Conservation (phyloP, 306 rosid genomes). For the Lathyrus tuberosus region DNA sequence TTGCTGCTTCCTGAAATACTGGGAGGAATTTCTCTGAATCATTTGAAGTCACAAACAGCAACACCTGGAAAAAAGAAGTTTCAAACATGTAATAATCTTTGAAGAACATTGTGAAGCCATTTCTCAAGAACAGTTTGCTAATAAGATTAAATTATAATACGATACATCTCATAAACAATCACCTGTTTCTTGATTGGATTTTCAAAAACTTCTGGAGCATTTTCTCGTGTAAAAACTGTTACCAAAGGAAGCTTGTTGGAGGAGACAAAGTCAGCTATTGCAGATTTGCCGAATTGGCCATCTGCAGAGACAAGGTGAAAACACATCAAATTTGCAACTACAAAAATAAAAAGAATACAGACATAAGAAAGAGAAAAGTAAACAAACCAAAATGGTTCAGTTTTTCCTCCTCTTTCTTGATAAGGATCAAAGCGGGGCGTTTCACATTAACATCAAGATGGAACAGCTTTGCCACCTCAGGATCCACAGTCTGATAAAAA, state of each 20-base stretch:
- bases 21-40: slow-evolving; percentile 75
- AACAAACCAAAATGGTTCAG: slow-evolving; percentile 76
- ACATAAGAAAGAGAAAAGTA: slow-evolving; percentile 8
- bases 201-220: slow-evolving; percentile 82
- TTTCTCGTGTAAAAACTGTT: slow-evolving; percentile 80
- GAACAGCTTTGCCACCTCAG: slow-evolving; percentile 91
- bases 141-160: slow-evolving; percentile 18
- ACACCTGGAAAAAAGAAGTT: slow-evolving; percentile 52
- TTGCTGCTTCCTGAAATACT: slow-evolving; percentile 76
- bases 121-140: slow-evolving; percentile 13
- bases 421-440: slow-evolving; percentile 82
- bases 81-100: slow-evolving; percentile 30
- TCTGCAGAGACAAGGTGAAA: slow-evolving; percentile 52
- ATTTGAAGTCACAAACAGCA: slow-evolving; percentile 72
- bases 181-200: slow-evolving; percentile 96
- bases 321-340: slow-evolving; percentile 13
- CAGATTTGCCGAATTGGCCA: slow-evolving; percentile 73
- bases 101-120: slow-evolving; percentile 9
- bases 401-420: slow-evolving; percentile 90
- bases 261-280: slow-evolving; percentile 71
- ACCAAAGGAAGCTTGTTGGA: slow-evolving; percentile 93
- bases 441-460: slow-evolving; percentile 74
- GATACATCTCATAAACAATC: slow-evolving; percentile 30
- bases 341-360: slow-evolving; percentile 5
- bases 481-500: slow-evolving; percentile 87